Percentiles rank a stretch among this genome's conserved stretches.
Evolutionary conservation across 225 moss, liverwort and hornwort genomes (phyloP).

Genomic region (Sphagnum contortum): DNA sequence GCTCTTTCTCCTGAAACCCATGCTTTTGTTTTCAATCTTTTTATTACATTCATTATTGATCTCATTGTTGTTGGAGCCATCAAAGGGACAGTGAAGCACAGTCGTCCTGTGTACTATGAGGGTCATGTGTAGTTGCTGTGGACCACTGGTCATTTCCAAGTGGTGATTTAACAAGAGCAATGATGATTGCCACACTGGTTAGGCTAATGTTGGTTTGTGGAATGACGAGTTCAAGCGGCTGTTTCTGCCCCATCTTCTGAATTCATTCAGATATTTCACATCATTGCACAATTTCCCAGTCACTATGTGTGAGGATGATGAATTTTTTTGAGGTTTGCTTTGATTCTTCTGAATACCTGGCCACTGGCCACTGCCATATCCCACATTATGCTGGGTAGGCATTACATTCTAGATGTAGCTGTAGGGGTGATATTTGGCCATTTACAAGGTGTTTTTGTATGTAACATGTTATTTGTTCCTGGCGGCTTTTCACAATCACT

Average conservation of each 20-base stretch:
- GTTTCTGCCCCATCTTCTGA: constrained; percentile 13
- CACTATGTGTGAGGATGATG: constrained; percentile 15
- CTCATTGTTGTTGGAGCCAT: constrained; percentile 43
- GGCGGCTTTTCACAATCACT: constrained; percentile 31
- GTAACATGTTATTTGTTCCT: constrained; percentile 41
- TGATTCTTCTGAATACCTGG: constrained; percentile 22
- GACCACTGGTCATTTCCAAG: constrained; percentile 74
- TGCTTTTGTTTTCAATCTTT: constrained; percentile 60
- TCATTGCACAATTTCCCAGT: constrained; percentile 3
- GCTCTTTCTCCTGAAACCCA: constrained; percentile 27
- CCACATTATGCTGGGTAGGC: constrained; percentile 47
- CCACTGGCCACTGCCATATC: constrained; percentile 40
- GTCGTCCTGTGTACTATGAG: constrained; percentile 48
- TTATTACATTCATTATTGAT: constrained; percentile 51
- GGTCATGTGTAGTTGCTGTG: constrained; percentile 39
- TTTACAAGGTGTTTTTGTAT: constrained; percentile 42
- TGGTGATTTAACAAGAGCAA: constrained; percentile 48
- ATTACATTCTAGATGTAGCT: constrained; percentile 63
- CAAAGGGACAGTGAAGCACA: constrained; percentile 38
- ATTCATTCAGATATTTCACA: background rate
- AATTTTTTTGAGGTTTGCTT: constrained; percentile 6
- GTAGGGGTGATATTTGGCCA: constrained; percentile 42
- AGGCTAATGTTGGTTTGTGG: constrained; percentile 48
- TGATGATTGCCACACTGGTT: constrained; percentile 47
- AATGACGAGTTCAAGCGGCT: constrained; percentile 10